These are phyloP conservation scores for Gossypium turneri DNA, from an alignment of 345 rosid species.

Conservation along the genomic window DNA sequence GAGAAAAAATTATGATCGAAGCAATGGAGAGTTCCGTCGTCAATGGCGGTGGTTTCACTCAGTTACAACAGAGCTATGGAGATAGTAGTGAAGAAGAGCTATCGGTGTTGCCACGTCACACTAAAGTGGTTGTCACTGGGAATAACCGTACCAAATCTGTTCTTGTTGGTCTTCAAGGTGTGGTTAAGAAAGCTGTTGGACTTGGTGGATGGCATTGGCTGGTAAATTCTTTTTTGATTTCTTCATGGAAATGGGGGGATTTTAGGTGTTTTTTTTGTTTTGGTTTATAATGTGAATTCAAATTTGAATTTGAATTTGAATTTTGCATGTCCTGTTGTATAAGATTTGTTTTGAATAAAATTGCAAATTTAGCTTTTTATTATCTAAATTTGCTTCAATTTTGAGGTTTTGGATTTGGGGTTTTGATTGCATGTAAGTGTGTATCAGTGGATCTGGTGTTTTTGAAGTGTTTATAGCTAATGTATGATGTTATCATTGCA, in stretches of 20 bases:
- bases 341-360: not conserved
- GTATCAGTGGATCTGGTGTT: slow-evolving; percentile 40
- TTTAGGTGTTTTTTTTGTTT: not conserved
- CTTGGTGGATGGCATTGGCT: slow-evolving; percentile 99
- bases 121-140: slow-evolving; percentile 92
- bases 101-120: slow-evolving; percentile 87
- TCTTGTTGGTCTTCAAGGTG: slow-evolving; percentile 92
- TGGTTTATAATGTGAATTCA: not conserved
- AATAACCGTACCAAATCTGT: slow-evolving; percentile 96
- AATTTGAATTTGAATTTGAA: slow-evolving; percentile 5
- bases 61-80: slow-evolving; percentile 70
- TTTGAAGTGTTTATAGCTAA: not conserved
- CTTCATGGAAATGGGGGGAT: not conserved
- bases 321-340: not conserved
- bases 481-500: slow-evolving; percentile 12
- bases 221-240: slow-evolving; percentile 32
- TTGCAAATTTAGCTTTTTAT: not conserved
- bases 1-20: slow-evolving; percentile 53
- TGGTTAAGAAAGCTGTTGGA: slow-evolving; percentile 94
- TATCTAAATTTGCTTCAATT: slow-evolving; percentile 11
- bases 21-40: slow-evolving; percentile 63
- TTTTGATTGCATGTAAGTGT: slow-evolving; percentile 35
- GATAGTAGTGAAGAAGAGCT: slow-evolving; percentile 91
- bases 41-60: slow-evolving; percentile 68
- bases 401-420: slow-evolving; percentile 1